phyloP scores from a whole-genome alignment of 805 yeast genomes.

The Zygosaccharomyces bailii region DNA sequence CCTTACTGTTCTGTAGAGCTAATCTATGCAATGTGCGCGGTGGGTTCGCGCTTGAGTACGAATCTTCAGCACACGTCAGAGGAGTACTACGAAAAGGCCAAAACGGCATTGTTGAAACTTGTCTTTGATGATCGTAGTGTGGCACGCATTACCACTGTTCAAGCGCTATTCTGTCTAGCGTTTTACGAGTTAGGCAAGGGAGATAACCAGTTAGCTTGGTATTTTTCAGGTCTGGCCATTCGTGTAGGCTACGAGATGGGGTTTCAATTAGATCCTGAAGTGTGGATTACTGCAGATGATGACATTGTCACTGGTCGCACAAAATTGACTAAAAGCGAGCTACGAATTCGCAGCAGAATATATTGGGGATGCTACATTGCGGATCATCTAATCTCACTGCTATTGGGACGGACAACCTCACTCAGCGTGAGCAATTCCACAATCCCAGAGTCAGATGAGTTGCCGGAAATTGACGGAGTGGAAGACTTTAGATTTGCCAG shows the following conservation, averaged over 20 bases:
- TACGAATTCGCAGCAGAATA: constrained; percentile 55
- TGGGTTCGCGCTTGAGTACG: constrained; percentile 53
- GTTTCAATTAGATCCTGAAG: constrained; percentile 57
- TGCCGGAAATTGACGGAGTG: constrained; percentile 63
- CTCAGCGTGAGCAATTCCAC: constrained; percentile 56
- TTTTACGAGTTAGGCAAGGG: constrained; percentile 62
- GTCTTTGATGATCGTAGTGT: constrained; percentile 37
- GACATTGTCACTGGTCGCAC: constrained; percentile 36
- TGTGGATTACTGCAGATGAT: constrained; percentile 45
- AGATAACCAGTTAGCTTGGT: constrained; percentile 57
- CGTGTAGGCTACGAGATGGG: constrained; percentile 66
- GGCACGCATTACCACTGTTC: constrained; percentile 52
- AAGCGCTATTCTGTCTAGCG: constrained; percentile 55
- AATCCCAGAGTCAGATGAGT: constrained; percentile 54
- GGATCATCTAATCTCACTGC: constrained; percentile 58
- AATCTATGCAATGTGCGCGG: constrained; percentile 54
- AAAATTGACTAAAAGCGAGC: constrained; percentile 46
- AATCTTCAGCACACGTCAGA: constrained; percentile 41
- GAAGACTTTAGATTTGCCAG: constrained; percentile 49
- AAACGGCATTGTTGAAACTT: constrained; percentile 39
- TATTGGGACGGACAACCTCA: constrained; percentile 56
- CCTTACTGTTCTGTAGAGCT: constrained; percentile 55
- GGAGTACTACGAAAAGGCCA: constrained; percentile 47
- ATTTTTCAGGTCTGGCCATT: constrained; percentile 58
- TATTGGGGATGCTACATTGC: constrained; percentile 67